These are phyloP conservation scores for Pseudonectria foliicola DNA, from an alignment of 2,329 filamentous ascomycete genomes.

Conservation along the genomic window DNA sequence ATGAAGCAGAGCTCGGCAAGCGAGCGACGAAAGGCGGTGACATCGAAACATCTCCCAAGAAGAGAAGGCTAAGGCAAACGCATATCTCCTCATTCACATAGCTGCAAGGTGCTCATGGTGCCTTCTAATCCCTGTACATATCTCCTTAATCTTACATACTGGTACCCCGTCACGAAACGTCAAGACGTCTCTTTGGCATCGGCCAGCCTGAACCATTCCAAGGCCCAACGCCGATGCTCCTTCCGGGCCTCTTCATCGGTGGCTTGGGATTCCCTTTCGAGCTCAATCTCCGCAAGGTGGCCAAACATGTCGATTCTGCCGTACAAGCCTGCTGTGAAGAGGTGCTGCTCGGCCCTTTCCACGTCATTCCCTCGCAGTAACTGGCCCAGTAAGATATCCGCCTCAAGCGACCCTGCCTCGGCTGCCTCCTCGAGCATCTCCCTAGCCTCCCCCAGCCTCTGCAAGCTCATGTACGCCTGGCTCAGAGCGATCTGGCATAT, in stretches of 20 bases:
- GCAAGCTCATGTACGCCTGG: slow-evolving; percentile 16
- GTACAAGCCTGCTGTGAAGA: slow-evolving; percentile 20
- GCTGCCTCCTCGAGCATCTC: slow-evolving; percentile 15
- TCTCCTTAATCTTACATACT: too few relatives aligned
- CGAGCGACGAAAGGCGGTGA: slow-evolving; percentile 12
- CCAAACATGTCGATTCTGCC: slow-evolving; percentile 20
- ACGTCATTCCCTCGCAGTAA: slow-evolving; percentile 15
- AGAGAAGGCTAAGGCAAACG: too few relatives aligned
- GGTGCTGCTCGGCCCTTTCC: slow-evolving; percentile 16
- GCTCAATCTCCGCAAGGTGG: slow-evolving; percentile 23
- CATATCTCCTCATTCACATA: too few relatives aligned
- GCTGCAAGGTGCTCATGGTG: too few relatives aligned
- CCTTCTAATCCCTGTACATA: too few relatives aligned
- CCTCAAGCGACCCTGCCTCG: slow-evolving; percentile 16
- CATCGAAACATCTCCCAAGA: slow-evolving; percentile 11
- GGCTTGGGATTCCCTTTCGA: slow-evolving; percentile 16
- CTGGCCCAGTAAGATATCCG: slow-evolving; percentile 20
- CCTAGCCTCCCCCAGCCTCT: slow-evolving; percentile 16
- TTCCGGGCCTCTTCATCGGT: slow-evolving; percentile 7
- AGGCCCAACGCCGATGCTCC: slow-evolving; percentile 23
- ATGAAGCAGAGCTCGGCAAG: slow-evolving; percentile 14
- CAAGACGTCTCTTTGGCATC: slow-evolving; percentile 17
- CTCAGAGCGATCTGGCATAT: slow-evolving; percentile 21
- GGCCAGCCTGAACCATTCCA: slow-evolving; percentile 28
- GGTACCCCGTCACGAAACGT: neutral